Conservation (phyloP, 768 basidiomycete species). For the Naganishia kalamii region DNA sequence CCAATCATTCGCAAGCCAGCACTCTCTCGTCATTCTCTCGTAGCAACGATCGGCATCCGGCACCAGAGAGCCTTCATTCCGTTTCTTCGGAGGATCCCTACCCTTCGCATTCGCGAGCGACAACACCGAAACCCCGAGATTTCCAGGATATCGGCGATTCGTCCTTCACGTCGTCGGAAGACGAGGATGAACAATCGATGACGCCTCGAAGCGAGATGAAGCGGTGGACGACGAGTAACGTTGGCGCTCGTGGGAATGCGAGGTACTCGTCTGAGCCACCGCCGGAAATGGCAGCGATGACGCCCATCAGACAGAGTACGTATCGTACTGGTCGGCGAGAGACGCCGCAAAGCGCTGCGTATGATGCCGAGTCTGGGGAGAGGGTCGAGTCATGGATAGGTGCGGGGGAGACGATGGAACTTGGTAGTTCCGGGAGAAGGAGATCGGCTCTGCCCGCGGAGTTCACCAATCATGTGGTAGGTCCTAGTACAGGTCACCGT, state of each 20-base stretch:
- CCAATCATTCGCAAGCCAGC: neutral
- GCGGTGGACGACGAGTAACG: neutral
- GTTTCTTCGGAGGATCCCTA: neutral
- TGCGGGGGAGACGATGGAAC: constrained; percentile 20
- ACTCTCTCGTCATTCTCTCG: neutral
- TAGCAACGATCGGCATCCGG: neutral
- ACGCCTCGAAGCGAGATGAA: constrained; percentile 11
- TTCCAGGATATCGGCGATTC: neutral
- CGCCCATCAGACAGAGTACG: neutral
- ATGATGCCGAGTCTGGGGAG: neutral
- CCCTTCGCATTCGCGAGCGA: neutral
- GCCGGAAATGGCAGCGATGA: neutral
- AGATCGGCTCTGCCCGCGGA: constrained; percentile 20
- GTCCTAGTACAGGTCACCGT: neutral
- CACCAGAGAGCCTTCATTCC: neutral
- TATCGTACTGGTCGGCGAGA: neutral
- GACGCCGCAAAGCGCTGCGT: neutral
- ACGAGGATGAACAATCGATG: neutral
- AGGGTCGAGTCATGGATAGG: constrained; percentile 12
- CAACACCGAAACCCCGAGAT: neutral
- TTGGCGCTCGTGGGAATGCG: neutral
- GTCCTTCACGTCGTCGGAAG: neutral
- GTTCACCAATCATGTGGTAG: constrained; percentile 22
- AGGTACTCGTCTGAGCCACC: constrained; percentile 7
- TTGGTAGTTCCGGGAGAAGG: neutral